These are phyloP conservation scores for Candida sp. DNA, from an alignment of 1,139 yeast species.

Conservation along the genomic window DNA sequence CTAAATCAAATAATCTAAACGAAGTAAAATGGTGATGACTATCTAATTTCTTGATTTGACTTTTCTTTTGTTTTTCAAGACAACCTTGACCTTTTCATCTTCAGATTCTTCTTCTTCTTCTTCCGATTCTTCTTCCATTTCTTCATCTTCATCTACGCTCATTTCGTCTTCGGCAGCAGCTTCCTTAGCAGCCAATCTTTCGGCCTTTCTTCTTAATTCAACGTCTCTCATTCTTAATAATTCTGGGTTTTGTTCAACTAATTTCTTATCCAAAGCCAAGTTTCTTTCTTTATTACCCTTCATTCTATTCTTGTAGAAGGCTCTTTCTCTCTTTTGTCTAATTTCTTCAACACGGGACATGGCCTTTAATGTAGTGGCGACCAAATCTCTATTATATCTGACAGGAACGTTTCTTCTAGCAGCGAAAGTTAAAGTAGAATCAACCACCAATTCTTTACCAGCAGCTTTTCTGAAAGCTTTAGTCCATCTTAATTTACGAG, in stretches of 20 bases:
- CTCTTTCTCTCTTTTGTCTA: slow-evolving; percentile 94
- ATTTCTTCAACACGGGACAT: slow-evolving; percentile 97
- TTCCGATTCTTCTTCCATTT: slow-evolving; percentile 33
- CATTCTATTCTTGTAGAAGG: slow-evolving; percentile 99
- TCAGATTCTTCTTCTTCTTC: slow-evolving; percentile 36
- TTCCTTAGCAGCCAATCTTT: slow-evolving; percentile 61
- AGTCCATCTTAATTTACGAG: slow-evolving; percentile 97
- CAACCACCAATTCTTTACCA: slow-evolving; percentile 98
- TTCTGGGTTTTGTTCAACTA: slow-evolving; percentile 87
- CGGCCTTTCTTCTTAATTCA: slow-evolving; percentile 79
- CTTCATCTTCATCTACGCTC: slow-evolving; percentile 29
- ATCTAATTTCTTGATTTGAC: slow-evolving; percentile 10
- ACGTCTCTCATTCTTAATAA: slow-evolving; percentile 90
- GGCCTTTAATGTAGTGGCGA: slow-evolving; percentile 89
- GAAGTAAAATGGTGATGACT: not conserved
- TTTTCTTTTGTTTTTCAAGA: slow-evolving; percentile 71
- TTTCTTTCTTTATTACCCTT: slow-evolving; percentile 91
- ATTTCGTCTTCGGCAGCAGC: slow-evolving; percentile 45
- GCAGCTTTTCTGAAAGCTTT: slow-evolving; percentile 99
- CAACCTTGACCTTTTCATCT: slow-evolving; percentile 72
- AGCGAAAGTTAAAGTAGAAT: slow-evolving; percentile 92
- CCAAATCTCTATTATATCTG: slow-evolving; percentile 94
- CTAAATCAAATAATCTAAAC: not conserved
- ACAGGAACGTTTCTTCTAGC: slow-evolving; percentile 98
- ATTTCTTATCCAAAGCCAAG: slow-evolving; percentile 80